A percentile compares a stretch with the other conserved stretches of the same genome.
Evolutionary conservation across 495 filamentous ascomycete genomes (phyloP).

Genomic region (Penicillium cataractarum): DNA sequence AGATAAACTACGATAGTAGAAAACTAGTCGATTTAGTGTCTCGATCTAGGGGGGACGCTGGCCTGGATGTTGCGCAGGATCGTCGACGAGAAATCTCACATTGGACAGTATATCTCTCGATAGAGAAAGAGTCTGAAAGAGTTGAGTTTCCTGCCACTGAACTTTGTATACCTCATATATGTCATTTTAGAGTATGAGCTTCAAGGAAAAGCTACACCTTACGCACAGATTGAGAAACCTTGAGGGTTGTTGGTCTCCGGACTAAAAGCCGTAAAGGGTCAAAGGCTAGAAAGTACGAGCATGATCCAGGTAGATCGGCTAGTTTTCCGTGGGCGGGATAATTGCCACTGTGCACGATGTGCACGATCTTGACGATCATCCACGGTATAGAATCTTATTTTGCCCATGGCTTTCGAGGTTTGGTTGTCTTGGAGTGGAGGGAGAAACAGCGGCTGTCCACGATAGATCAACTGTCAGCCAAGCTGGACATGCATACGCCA

Average conservation of each 20-base stretch:
- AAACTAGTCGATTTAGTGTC: neutral
- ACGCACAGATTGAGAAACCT: neutral
- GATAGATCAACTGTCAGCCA: conserved; percentile 1
- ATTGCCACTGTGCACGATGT: neutral
- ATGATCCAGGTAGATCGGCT: neutral
- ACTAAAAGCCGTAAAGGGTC: neutral
- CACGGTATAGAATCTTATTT: neutral
- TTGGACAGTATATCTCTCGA: too few species aligned
- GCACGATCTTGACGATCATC: conserved; percentile 1
- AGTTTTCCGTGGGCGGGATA: neutral
- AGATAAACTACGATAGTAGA: neutral
- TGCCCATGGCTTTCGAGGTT: neutral
- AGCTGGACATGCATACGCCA: neutral
- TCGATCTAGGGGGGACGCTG: neutral
- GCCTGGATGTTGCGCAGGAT: conserved; percentile 5
- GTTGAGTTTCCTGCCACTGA: neutral
- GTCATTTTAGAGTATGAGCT: neutral
- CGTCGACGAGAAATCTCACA: too few species aligned
- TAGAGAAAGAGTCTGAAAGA: neutral
- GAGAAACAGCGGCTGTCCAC: neutral
- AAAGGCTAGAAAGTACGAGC: neutral
- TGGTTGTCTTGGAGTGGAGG: neutral
- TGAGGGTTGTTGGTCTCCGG: neutral
- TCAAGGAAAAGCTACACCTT: neutral
- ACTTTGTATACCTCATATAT: neutral